Conservation (phyloP, 176 grass and related monocot genomes). For the Elaeis guineensis region DNA sequence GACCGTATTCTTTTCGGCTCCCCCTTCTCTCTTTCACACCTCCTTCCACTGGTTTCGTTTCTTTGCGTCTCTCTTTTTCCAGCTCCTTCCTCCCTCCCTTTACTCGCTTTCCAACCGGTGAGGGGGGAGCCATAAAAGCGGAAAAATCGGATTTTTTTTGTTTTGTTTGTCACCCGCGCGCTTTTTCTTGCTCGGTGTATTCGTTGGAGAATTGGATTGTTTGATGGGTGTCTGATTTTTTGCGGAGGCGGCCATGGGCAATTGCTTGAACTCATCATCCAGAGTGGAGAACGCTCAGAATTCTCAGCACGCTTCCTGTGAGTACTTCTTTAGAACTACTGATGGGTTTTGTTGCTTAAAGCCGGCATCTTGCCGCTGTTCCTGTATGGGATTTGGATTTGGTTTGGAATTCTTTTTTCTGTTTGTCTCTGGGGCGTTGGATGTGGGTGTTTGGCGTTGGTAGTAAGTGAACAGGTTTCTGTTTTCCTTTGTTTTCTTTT, state of each 20-base stretch:
- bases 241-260: constrained; percentile 52
- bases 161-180: background rate
- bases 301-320: constrained; percentile 44
- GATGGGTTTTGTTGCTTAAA: background rate
- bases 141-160: constrained; percentile 23
- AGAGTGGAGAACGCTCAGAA: constrained; percentile 51
- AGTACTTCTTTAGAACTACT: constrained; percentile 27
- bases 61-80: no score
- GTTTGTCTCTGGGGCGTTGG: constrained; percentile 1
- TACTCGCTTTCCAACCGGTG: constrained; percentile 11
- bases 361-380: constrained; percentile 20
- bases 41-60: background rate
- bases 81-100: background rate
- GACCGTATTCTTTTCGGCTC: background rate
- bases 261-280: constrained; percentile 50
- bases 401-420: background rate
- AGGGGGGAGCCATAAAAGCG: constrained; percentile 12
- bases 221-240: constrained; percentile 25
- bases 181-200: constrained; percentile 10
- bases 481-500: no score
- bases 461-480: no score
- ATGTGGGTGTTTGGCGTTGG: constrained; percentile 2
- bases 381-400: background rate
- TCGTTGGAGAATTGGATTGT: constrained; percentile 3
- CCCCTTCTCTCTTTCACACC: constrained; percentile 1